Conservation (phyloP, 257 asterid species). For the Solanum paucissectum region DNA sequence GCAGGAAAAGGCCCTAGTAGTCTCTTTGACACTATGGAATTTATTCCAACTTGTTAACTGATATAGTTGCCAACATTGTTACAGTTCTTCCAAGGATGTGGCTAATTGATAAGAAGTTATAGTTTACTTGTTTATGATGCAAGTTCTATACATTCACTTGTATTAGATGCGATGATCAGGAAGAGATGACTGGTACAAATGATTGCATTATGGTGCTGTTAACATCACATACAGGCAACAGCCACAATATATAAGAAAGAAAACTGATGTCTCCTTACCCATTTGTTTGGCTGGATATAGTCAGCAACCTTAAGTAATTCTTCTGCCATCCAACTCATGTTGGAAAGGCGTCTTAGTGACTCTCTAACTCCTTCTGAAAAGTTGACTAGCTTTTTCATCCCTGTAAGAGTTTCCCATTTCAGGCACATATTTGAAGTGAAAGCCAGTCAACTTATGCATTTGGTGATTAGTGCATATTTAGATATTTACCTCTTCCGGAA, state of each 20-base stretch:
- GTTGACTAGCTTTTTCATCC: constrained; percentile 66
- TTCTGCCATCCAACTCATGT: constrained; percentile 91
- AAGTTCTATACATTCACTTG: background rate
- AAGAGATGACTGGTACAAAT: background rate
- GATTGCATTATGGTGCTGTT: background rate
- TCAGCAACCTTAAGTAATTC: constrained; percentile 88
- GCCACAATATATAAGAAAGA: background rate
- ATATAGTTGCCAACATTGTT: background rate
- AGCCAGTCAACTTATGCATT: background rate
- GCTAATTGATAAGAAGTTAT: background rate
- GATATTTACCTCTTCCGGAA: constrained; percentile 55
- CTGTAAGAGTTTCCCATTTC: constrained; percentile 18
- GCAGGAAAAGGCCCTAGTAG: background rate
- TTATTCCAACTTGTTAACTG: background rate
- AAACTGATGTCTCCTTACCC: constrained; percentile 47
- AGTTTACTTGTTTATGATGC: background rate
- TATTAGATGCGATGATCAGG: background rate
- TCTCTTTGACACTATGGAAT: background rate
- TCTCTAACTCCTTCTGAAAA: constrained; percentile 85
- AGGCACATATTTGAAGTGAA: background rate
- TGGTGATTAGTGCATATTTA: background rate
- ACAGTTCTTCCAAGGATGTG: background rate
- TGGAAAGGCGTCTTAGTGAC: constrained; percentile 79
- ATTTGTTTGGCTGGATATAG: constrained; percentile 85
- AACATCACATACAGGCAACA: background rate